A percentile compares a stretch with the other conserved stretches of the same genome.
Evolutionary conservation across 2,329 filamentous ascomycete genomes (phyloP).

Genomic region (Amauroascus niger): DNA sequence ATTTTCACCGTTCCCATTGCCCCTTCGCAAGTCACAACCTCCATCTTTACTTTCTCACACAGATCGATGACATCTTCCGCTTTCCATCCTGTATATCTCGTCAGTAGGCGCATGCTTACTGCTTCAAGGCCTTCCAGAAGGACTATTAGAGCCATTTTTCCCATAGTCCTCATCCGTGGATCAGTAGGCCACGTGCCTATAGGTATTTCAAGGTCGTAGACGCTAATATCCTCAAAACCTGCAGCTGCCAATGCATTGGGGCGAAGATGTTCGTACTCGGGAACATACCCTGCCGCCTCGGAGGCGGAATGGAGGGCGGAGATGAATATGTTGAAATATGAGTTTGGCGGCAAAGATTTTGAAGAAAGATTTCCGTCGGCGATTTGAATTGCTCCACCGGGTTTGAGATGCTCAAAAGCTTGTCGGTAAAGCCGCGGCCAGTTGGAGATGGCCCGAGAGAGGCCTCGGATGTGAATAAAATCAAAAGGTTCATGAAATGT

Average conservation of each 20-base stretch:
- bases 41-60: conserved; percentile 31
- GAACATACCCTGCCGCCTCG: conserved; percentile 32
- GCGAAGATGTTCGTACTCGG: conserved; percentile 37
- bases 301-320: conserved; percentile 32
- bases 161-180: conserved; percentile 27
- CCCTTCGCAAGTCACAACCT: conserved; percentile 26
- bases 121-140: conserved; percentile 35
- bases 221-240: conserved; percentile 38
- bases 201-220: conserved; percentile 31
- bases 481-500: conserved; percentile 42
- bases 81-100: conserved; percentile 27
- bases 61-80: conserved; percentile 28
- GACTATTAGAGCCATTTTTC: conserved; percentile 36
- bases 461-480: conserved; percentile 41
- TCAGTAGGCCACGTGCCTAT: conserved; percentile 33
- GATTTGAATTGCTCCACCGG: conserved; percentile 41
- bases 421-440: conserved; percentile 41
- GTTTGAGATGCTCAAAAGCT: conserved; percentile 37
- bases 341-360: conserved; percentile 23
- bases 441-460: conserved; percentile 41
- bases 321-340: conserved; percentile 29
- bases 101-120: conserved; percentile 29
- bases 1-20: conserved; percentile 24
- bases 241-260: conserved; percentile 33
- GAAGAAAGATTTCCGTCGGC: conserved; percentile 32